Evolutionary conservation across 192 early-diverging fungal genomes (phyloP), one percentile per base, ranked within the genome.

Genomic region (Fimicolochytrium jonesii): DNA sequence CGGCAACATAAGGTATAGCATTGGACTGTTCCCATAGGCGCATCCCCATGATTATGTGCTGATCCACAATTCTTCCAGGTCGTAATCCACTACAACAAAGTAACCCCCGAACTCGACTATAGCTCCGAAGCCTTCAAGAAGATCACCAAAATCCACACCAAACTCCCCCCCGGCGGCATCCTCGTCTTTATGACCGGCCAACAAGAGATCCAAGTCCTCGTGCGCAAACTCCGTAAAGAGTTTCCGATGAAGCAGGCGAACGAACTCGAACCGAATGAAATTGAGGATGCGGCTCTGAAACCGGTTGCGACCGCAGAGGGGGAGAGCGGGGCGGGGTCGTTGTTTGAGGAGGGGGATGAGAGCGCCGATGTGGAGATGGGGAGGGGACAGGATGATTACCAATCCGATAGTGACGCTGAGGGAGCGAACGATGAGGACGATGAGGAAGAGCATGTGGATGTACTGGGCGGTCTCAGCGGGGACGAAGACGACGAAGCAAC

Each of bases 171-270:
- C 30, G 97, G 95, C 50, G 95, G 90, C 2, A 94, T 99, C 30
- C 78, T 99, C 25, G 85, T 99, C 25, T 99, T 99, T 69, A 63
- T 97, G 64, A 92, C 94, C 13, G 95, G 97, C 26, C 94, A 98
- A 66, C 86, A 88, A 29, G 97, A 99, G 71, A 93, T 99, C 33
- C 84, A 78, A 22, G 76, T 82, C 0, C 66, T 94, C 13, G 90
- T 88, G 50, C 85, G 84, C 52, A 80, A 84, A 66, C 77, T 99
- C 6, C 81, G 85, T 32, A 77, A 80, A 49, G 84, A 79, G 60
- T 95, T 88, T 55, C 86, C 94, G 7, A 59, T 71, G 28, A 52
- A 37, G 41, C 47, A 46, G 11, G 35, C 57, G 9, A 70, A 73
- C 49, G 39, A 70, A 52, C 61, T 68, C 13, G 62, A 67, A 15